These are phyloP conservation scores for Sugiyamaella boreocaroliniensis DNA, from an alignment of 805 yeast genomes.

Conservation along the genomic window DNA sequence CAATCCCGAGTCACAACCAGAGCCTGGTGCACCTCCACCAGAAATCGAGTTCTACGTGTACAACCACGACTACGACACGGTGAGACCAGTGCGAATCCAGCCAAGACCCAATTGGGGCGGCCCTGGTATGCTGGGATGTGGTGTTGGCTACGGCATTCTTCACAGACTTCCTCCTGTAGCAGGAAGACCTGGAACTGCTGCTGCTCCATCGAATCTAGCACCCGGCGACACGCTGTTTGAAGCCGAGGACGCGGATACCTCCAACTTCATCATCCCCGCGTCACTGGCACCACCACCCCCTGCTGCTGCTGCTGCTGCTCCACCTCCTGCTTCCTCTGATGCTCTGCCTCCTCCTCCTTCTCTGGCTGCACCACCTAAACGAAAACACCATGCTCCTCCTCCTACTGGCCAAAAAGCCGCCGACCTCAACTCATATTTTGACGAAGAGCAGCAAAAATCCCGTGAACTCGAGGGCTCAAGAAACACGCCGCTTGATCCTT, in stretches of 20 bases:
- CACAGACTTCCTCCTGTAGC: conserved; percentile 73
- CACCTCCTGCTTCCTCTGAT: neutral
- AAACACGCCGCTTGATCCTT: neutral
- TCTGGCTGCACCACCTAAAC: conserved; percentile 6
- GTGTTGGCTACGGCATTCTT: conserved; percentile 86
- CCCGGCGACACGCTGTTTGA: conserved; percentile 40
- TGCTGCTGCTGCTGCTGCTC: conserved; percentile 12
- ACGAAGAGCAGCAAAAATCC: conserved; percentile 23
- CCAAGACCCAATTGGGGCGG: conserved; percentile 78
- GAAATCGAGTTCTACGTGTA: conserved; percentile 63
- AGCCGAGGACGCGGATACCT: conserved; percentile 9
- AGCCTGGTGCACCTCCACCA: conserved; percentile 20
- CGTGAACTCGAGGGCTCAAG: conserved; percentile 19
- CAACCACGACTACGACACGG: conserved; percentile 78
- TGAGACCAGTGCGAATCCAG: conserved; percentile 79
- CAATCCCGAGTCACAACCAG: conserved; percentile 27
- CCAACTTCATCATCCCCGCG: conserved; percentile 17
- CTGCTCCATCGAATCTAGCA: conserved; percentile 15
- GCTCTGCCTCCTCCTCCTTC: conserved; percentile 6
- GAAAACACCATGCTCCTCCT: conserved; percentile 4
- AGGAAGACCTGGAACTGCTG: conserved; percentile 11
- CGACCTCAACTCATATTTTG: conserved; percentile 23
- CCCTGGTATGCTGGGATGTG: conserved; percentile 81
- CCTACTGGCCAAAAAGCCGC: conserved; percentile 6
- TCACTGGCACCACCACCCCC: conserved; percentile 14